phyloP scores from a whole-genome alignment of 495 filamentous ascomycete species.

The Daldinia childiae region DNA sequence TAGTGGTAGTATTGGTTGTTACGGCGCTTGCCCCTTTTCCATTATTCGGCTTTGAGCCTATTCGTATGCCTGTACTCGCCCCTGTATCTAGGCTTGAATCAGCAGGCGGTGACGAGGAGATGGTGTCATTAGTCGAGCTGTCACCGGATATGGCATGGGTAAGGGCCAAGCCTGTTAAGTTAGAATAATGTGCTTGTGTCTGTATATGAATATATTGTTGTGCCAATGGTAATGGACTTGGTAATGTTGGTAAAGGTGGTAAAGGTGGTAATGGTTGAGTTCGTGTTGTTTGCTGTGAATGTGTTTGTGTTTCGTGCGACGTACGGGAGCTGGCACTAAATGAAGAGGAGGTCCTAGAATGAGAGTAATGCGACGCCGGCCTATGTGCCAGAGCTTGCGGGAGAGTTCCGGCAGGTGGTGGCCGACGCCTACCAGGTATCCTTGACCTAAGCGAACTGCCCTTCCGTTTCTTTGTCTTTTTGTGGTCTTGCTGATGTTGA shows the following conservation, averaged over 20 bases:
- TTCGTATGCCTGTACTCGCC: conserved; percentile 6
- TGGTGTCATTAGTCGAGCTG: conserved; percentile 18
- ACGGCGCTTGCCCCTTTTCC: conserved; percentile 30
- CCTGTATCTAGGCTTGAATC: conserved; percentile 6
- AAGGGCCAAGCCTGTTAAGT: not conserved
- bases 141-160: conserved; percentile 21
- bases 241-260: not conserved
- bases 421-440: conserved; percentile 45
- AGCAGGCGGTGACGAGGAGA: conserved; percentile 39
- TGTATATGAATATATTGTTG: conserved; percentile 2
- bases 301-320: conserved; percentile 41
- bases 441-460: conserved; percentile 39
- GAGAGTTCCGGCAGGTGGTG: conserved; percentile 40
- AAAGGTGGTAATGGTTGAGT: not conserved
- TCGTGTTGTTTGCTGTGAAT: conserved; percentile 9
- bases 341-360: conserved; percentile 38
- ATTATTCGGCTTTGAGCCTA: conserved; percentile 18
- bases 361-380: conserved; percentile 37
- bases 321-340: conserved; percentile 35
- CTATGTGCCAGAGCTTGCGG: conserved; percentile 33
- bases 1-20: not conserved
- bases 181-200: conserved; percentile 7
- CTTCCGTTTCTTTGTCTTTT: conserved; percentile 51
- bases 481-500: conserved; percentile 8
- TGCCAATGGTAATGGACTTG: not conserved